Evolutionary conservation across 2,329 filamentous ascomycete species (phyloP), one percentile per base, ranked within the genome.

Genomic region (Paracamarosporium sp.): DNA sequence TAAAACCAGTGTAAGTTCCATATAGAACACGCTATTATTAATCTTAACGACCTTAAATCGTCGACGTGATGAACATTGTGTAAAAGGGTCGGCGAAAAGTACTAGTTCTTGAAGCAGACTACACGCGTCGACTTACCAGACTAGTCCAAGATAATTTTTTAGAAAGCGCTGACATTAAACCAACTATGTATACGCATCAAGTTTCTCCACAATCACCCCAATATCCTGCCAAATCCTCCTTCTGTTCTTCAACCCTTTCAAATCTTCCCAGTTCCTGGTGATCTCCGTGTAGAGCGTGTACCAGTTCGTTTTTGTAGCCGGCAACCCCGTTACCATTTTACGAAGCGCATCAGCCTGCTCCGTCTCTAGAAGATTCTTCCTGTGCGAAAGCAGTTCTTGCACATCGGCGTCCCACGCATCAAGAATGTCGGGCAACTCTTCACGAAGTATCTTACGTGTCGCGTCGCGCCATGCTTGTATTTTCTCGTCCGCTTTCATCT

Each of bases 201-300:
- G 15, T n/a, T 20, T 46, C 15, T 31, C 43, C 35, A 46, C 17
- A 36, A 46, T 55, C 35, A 25, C 44, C 7, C 28, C 52, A 25
- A 28, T 28, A 41, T 55, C 52, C 44, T n/a, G 31, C 58, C 58
- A 60, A 17, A 60, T 57, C 38, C 55, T 51, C 13, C 20, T 25
- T 20, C 58, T 25, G 38, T 60, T 60, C 25, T 38, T n/a, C 40
- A 57, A 27, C 5, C 58, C 54, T 25, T 43, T 44, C 17, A 60
- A 35, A 28, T 54, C 55, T 3, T 28, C 20, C 58, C 58, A 57
- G 36, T 55, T 31, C 28, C 51, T 31, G 12, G 30, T 51, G 25
- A 57, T 57, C 5, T 31, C 20, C 4, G 45, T 46, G 31, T 60
- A 60, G 1, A 60, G 24, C n/a, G 33, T 24, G 28, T 46, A 60